Evolutionary conservation across 306 rosid genomes (phyloP).

Genomic region (Medicago arabica): DNA sequence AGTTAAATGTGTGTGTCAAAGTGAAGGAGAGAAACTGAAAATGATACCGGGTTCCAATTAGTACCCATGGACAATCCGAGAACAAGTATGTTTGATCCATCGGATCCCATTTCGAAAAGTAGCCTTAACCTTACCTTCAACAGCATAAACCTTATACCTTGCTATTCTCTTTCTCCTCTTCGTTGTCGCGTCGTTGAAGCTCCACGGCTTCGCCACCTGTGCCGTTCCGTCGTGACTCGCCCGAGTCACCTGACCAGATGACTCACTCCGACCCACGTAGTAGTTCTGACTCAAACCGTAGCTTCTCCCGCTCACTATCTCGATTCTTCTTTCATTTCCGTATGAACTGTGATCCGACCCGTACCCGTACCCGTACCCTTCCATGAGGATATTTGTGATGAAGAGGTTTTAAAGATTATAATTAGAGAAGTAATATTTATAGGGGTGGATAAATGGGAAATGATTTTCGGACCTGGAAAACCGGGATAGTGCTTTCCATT

Average conservation of each 20-base stretch:
- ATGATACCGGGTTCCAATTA: conserved; percentile 4
- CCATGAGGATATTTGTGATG: conserved; percentile 42
- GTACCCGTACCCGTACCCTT: conserved; percentile 50
- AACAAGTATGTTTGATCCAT: conserved; percentile 78
- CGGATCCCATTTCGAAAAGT: conserved; percentile 64
- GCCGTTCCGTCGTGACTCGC: conserved; percentile 42
- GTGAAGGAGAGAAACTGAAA: not conserved
- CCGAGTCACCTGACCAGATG: conserved; percentile 23
- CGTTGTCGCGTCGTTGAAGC: conserved; percentile 56
- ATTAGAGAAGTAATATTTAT: too few species aligned
- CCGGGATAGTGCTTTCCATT: conserved; percentile 14
- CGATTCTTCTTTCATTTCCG: conserved; percentile 48
- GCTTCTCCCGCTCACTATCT: conserved; percentile 75
- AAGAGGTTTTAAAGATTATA: not conserved
- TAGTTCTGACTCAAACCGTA: conserved; percentile 42
- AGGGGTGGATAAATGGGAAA: not conserved
- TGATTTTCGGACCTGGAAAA: conserved; percentile 25
- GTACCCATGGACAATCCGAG: conserved; percentile 70
- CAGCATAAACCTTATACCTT: conserved; percentile 68
- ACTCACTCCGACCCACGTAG: not conserved
- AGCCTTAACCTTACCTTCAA: conserved; percentile 72
- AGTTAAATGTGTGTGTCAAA: too few species aligned
- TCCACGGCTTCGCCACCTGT: conserved; percentile 57
- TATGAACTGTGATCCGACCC: conserved; percentile 44
- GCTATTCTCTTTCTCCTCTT: conserved; percentile 80